These are phyloP conservation scores for Pilasporangium apinafurcum DNA, from an alignment of 352 stramenopile genomes.

Conservation along the genomic window DNA sequence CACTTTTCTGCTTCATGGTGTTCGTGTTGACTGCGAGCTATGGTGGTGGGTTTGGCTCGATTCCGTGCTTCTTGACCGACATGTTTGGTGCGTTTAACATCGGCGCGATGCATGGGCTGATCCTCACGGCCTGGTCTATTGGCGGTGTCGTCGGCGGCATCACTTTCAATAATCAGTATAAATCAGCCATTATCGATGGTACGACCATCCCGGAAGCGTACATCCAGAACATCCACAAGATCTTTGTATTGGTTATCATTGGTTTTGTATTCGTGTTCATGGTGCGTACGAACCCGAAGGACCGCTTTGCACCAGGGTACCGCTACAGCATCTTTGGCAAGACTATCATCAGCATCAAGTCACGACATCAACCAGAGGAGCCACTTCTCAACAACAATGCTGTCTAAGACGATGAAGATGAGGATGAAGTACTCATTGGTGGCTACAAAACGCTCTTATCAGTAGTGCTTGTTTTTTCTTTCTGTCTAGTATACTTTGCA, in stretches of 20 bases:
- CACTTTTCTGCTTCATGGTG: constrained; percentile 40
- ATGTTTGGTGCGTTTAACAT: constrained; percentile 85
- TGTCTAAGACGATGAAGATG: no score
- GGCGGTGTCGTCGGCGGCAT: constrained; percentile 66
- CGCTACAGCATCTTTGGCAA: constrained; percentile 53
- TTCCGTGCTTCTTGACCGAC: constrained; percentile 68
- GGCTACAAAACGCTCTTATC: no score
- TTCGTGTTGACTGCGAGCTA: constrained; percentile 72
- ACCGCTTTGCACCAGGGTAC: constrained; percentile 64
- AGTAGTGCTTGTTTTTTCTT: no score
- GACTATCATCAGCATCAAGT: constrained; percentile 50
- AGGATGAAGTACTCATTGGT: no score
- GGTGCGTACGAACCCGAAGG: constrained; percentile 53
- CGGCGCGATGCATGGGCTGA: constrained; percentile 67
- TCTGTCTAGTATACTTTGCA: no score
- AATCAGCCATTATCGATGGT: constrained; percentile 20
- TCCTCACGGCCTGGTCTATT: constrained; percentile 74
- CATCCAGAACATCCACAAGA: constrained; percentile 56
- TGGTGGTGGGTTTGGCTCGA: constrained; percentile 65
- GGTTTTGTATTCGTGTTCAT: constrained; percentile 50
- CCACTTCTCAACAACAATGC: no score
- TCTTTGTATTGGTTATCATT: constrained; percentile 51
- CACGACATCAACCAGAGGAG: constrained; percentile 25
- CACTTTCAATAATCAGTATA: constrained; percentile 60
- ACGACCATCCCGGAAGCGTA: constrained; percentile 44